Base-by-base conservation (phyloP, 192 early-diverging fungal species). In the Cetraspora pellucida region DNA sequence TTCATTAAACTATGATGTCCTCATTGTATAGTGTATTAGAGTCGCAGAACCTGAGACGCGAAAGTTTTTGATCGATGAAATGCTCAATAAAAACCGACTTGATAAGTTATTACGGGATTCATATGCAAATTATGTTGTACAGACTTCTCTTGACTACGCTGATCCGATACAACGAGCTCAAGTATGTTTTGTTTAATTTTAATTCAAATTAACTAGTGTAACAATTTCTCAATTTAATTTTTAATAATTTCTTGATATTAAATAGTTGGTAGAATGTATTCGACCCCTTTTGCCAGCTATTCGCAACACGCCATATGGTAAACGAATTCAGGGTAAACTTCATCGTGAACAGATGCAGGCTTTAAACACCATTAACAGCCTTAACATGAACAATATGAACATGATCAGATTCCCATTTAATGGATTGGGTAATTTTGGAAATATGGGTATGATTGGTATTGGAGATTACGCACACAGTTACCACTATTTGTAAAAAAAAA, bases 51-150 rank as follows among this genome's bases (percentile, higher is more conserved):
- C 87, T 3, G 86, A 89, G 8, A 93, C 90, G 37, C 89, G 93
- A 77, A 82, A 85, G 43, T 77, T 80, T 57, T 82, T 96, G 65
- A 91, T 96, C 75, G 89, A 87, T 30, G 93, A 93, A 74, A 79
- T 96, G 84, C 84, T 92, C 71, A 89, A 91, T 83, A 88, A 87
- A 78, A 87, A 88, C 19, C 83, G 86, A 37, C 85, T 96, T 60
- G 94, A 96, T 45, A 91, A 90, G 77, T 85, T 96, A 19, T 83
- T 96, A 68, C 87, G 92, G 21, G 95, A 96, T 77, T 94, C 92
- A 19, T 96, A 91, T 78, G 95, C 92, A 59, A 96, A 96, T 80
- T 96, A 95, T 79, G 95, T 96, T 3, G 91, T 96, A 11, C 95
- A 96, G 81, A 96, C 94, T 5, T 92, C 93, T 44, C 82, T 96